Base-by-base conservation (phyloP, 2,329 filamentous ascomycete genomes). In the Fusarium graminum region DNA sequence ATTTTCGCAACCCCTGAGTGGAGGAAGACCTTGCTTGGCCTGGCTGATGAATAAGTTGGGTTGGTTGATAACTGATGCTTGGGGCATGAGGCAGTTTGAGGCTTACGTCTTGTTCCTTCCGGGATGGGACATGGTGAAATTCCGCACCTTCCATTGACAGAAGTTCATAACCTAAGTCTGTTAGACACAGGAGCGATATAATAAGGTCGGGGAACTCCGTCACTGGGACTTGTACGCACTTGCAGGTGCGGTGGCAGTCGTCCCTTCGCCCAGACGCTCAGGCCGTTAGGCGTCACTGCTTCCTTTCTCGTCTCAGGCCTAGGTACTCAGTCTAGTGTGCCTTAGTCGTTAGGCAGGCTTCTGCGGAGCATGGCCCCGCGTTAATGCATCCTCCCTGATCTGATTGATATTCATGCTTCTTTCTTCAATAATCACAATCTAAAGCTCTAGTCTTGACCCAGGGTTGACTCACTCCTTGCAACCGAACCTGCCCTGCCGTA, bases 1-100 rank as follows among this genome's bases (percentile, higher is more conserved):
- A 41, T 30, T 41, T 57, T 45, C 38, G 38, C 43, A 51, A 52
- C 59, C 64, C 59, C 53, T 68, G 45, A 61, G 54, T 65, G 64
- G 63, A 67, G 49, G 53, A 52, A 22, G 22, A 22, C 22, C 22
- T 22, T 22, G 22, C 22, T 22, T 22, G 22, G 22, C 45, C 52
- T 51, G 58, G 50, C 44, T 63, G 59, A 67, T 52, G 46, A 45
- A 46, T 44, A 38, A 34, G 22, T 22, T 6, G 22, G 22, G 22
- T 22, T 22, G 54, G 41, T 55, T 53, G 54, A 55, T 32, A 42
- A 46, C 25, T 55, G 57, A 38, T 29, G 40, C 25, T 43, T 45
- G 45, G 41, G 44, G 22, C 6, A 22, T 22, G 22, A 22, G 22
- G 22, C 22, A 6, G 22, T 6, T 22, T 22, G 22, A 22, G 22